Evolutionary conservation across 106 monocot species (phyloP).

Genomic region (Phalaenopsis aphrodite): DNA sequence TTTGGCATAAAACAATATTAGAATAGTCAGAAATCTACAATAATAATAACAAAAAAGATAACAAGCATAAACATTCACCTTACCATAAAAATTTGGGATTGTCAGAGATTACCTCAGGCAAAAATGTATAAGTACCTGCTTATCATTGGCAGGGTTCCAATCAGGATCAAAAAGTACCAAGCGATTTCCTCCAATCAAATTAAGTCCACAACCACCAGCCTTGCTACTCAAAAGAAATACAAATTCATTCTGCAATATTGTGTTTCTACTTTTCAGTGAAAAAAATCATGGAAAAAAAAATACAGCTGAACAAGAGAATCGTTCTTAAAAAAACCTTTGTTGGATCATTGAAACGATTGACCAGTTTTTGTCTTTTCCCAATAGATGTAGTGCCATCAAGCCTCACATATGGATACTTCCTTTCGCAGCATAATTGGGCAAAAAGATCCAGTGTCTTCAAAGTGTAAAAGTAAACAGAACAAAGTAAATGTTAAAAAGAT

Average conservation of each 20-base stretch:
- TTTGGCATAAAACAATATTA: not conserved
- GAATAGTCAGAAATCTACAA: not conserved
- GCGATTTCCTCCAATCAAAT: constrained; percentile 95
- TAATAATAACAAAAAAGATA: not conserved
- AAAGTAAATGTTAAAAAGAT: not conserved
- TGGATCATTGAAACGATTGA: constrained; percentile 88
- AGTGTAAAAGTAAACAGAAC: not conserved
- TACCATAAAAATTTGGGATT: not conserved
- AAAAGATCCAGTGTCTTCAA: constrained; percentile 90
- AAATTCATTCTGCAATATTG: constrained; percentile 79
- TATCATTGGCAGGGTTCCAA: constrained; percentile 99
- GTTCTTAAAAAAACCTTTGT: constrained; percentile 43
- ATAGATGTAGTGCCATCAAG: constrained; percentile 97
- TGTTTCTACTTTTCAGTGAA: not conserved
- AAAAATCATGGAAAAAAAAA: not conserved
- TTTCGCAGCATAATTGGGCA: constrained; percentile 94
- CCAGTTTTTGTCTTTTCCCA: constrained; percentile 92
- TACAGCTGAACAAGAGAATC: not conserved
- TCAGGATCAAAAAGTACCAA: constrained; percentile 99
- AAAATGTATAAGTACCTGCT: constrained; percentile 44
- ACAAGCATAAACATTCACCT: not conserved
- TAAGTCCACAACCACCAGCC: constrained; percentile 99
- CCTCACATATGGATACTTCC: constrained; percentile 82
- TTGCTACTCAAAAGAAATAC: constrained; percentile 98
- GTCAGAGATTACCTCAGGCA: not conserved